These are phyloP conservation scores for Kluyveromyces sp. DNA, from an alignment of 1,139 yeast species.

Conservation along the genomic window DNA sequence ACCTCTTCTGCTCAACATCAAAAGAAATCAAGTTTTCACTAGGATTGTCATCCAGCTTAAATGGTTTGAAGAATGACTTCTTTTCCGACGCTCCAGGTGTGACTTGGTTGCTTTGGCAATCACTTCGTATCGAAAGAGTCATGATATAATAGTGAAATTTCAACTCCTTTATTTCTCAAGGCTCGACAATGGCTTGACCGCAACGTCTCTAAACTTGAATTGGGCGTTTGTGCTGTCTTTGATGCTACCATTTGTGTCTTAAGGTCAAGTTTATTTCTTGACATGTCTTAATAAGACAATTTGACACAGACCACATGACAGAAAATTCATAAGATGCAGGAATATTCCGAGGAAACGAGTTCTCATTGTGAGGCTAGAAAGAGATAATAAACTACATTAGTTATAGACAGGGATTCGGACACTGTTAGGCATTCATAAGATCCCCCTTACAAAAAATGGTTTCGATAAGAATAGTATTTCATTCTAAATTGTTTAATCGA, in stretches of 20 bases:
- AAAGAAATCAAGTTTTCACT: not conserved
- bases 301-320: too few relatives aligned
- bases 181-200: too few relatives aligned
- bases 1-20: not conserved
- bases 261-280: conserved; percentile 1
- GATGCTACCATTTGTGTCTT: not conserved
- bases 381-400: not conserved
- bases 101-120: not conserved
- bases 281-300: too few relatives aligned
- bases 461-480: not conserved
- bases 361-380: too few relatives aligned
- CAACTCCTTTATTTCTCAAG: too few relatives aligned
- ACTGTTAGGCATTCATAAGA: too few relatives aligned
- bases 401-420: not conserved
- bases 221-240: not conserved
- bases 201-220: too few relatives aligned
- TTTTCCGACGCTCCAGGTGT: not conserved
- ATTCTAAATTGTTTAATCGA: conserved; percentile 60
- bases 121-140: conserved; percentile 1
- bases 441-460: not conserved
- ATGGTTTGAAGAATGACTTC: conserved; percentile 3
- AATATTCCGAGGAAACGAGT: too few relatives aligned
- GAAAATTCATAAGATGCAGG: too few relatives aligned
- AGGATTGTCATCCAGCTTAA: not conserved
- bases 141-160: not conserved